Conservation (phyloP, 1,284 basidiomycete species). For the Ustilago xerochloae region DNA sequence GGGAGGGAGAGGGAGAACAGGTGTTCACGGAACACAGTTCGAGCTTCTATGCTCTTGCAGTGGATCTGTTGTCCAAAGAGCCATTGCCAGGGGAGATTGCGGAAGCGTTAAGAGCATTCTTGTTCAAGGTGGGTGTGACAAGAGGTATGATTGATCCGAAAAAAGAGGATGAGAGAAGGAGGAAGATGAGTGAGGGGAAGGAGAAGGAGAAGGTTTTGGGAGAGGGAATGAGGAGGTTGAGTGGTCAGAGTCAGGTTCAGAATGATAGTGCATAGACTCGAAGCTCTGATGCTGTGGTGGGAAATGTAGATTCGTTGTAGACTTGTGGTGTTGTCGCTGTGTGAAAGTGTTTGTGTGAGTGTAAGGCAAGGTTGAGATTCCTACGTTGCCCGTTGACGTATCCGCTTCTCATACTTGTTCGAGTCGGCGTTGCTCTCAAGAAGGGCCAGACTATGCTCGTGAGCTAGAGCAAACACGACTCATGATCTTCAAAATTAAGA, state of each 20-base stretch:
- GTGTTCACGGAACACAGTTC: slow-evolving; percentile 50
- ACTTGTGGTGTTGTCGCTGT: neutral
- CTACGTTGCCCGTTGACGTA: too few species aligned
- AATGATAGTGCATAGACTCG: neutral
- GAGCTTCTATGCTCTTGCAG: slow-evolving; percentile 62
- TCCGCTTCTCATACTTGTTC: too few species aligned
- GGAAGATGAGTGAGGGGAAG: slow-evolving; percentile 36
- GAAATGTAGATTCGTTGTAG: neutral
- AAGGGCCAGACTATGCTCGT: too few species aligned
- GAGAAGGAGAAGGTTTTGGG: slow-evolving; percentile 34
- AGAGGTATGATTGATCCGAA: slow-evolving; percentile 47
- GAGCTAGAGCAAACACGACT: too few species aligned
- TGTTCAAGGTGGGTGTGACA: slow-evolving; percentile 55
- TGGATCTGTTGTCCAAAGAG: slow-evolving; percentile 61
- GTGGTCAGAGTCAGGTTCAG: neutral
- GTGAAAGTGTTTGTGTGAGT: neutral
- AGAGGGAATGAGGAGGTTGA: slow-evolving; percentile 30
- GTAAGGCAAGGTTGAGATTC: neutral
- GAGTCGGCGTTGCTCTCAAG: too few species aligned
- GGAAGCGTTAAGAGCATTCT: slow-evolving; percentile 40
- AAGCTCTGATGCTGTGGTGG: too few species aligned
- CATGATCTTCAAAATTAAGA: too few species aligned
- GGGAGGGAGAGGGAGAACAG: slow-evolving; percentile 60
- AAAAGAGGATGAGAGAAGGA: slow-evolving; percentile 33
- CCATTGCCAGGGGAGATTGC: slow-evolving; percentile 48